phyloP scores from a whole-genome alignment of 2,329 filamentous ascomycete genomes.

The Aureobasidium musti region DNA sequence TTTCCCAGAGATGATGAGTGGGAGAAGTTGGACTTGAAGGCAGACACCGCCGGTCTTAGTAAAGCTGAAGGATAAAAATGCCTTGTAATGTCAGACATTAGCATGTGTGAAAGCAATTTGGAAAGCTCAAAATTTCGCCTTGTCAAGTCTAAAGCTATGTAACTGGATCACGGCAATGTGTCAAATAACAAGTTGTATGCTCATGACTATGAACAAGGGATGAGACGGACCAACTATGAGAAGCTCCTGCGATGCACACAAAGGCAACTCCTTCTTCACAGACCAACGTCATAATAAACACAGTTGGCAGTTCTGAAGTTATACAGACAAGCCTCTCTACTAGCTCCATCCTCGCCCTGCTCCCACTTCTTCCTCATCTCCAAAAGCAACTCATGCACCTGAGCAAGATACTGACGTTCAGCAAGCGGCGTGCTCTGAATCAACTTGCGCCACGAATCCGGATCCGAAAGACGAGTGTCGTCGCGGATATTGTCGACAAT shows the following conservation, averaged over 20 bases:
- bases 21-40: slow-evolving; percentile 39
- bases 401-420: slow-evolving; percentile 78
- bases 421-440: slow-evolving; percentile 75
- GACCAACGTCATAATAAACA: slow-evolving; percentile 77
- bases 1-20: slow-evolving; percentile 48
- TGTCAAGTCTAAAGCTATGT: too few species aligned
- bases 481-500: slow-evolving; percentile 71
- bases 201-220: neutral
- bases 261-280: neutral
- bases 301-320: slow-evolving; percentile 85
- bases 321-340: slow-evolving; percentile 80
- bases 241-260: neutral
- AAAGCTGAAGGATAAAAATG: slow-evolving; percentile 27
- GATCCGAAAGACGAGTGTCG: slow-evolving; percentile 74
- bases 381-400: slow-evolving; percentile 75
- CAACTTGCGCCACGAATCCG: slow-evolving; percentile 78
- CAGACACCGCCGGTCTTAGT: slow-evolving; percentile 17
- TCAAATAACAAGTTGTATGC: too few species aligned
- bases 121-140: too few species aligned
- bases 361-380: slow-evolving; percentile 61
- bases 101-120: too few species aligned
- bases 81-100: neutral
- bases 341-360: slow-evolving; percentile 43
- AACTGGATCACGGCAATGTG: too few species aligned
- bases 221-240: neutral